phyloP scores from a whole-genome alignment of 2,329 filamentous ascomycete species.

The Arthrocladium fulminans region DNA sequence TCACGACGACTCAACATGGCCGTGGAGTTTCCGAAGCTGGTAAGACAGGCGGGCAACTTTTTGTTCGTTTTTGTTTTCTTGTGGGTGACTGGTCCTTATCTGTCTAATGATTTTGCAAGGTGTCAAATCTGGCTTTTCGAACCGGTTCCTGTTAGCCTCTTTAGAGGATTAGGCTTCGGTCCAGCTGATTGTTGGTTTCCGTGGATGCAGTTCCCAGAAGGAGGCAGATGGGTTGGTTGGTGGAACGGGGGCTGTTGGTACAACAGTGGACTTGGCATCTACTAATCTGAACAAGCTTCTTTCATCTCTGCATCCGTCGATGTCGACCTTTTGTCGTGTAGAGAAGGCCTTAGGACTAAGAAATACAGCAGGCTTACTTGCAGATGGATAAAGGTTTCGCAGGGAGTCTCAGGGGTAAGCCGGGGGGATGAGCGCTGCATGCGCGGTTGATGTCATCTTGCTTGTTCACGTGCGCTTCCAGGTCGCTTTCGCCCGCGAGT shows the following conservation, averaged over 20 bases:
- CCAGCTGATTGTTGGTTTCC: conserved; percentile 3
- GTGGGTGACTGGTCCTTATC: conserved; percentile 51
- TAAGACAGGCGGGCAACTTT: conserved; percentile 51
- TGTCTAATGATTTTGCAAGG: conserved; percentile 68
- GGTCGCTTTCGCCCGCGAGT: too few species aligned
- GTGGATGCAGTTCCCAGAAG: conserved; percentile 14
- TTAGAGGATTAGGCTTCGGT: conserved; percentile 37
- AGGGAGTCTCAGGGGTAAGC: too few species aligned
- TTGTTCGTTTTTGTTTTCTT: conserved; percentile 59
- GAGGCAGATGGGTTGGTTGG: conserved; percentile 17
- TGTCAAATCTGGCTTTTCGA: conserved; percentile 73
- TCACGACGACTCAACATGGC: conserved; percentile 21
- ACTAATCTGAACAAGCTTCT: conserved; percentile 6
- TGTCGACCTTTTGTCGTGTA: too few species aligned
- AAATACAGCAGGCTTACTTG: too few species aligned
- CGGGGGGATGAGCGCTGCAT: too few species aligned
- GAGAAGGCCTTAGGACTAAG: too few species aligned
- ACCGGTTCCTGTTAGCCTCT: conserved; percentile 64
- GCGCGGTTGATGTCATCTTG: too few species aligned
- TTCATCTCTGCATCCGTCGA: too few species aligned
- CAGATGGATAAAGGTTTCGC: too few species aligned
- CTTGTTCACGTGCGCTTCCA: too few species aligned
- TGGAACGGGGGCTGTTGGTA: conserved; percentile 21
- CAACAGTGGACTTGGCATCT: conserved; percentile 23
- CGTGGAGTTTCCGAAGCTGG: conserved; percentile 34